Percentiles rank a stretch among this genome's conserved stretches.
Evolutionary conservation across 2,329 filamentous ascomycete species (phyloP).

Genomic region (Ophiosphaerella korrae): DNA sequence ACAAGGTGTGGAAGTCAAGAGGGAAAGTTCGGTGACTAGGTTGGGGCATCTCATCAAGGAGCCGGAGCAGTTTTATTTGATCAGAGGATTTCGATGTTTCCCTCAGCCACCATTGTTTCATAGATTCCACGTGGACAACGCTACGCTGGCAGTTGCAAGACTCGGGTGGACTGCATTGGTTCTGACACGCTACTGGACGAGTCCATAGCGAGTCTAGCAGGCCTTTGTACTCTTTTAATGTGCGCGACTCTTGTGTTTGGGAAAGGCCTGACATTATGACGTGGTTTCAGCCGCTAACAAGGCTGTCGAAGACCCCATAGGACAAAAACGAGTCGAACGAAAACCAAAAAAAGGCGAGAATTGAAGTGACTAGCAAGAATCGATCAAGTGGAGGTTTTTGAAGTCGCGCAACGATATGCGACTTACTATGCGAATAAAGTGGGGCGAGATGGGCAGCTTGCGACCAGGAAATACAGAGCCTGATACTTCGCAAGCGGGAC

Average conservation of each 20-base stretch:
- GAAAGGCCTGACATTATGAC: constrained; percentile 1
- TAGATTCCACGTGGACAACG: constrained; percentile 10
- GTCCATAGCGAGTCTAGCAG: constrained; percentile 12
- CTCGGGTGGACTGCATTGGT: constrained; percentile 1
- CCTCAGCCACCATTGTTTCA: constrained; percentile 12
- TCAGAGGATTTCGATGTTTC: not conserved
- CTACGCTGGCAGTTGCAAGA: constrained; percentile 8
- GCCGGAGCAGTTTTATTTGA: constrained; percentile 2
- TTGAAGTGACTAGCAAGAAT: not conserved
- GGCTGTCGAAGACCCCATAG: constrained; percentile 3
- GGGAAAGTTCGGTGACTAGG: not conserved
- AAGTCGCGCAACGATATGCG: not conserved
- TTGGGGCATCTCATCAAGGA: constrained; percentile 3
- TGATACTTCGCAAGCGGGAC: not conserved
- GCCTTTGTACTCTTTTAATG: constrained; percentile 1
- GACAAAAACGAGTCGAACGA: not conserved
- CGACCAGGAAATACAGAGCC: not conserved
- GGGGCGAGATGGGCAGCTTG: not conserved
- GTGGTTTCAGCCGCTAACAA: constrained; percentile 9
- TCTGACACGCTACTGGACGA: constrained; percentile 8
- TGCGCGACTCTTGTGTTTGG: not conserved
- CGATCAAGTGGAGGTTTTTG: not conserved
- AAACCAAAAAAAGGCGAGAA: no score
- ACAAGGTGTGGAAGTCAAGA: constrained; percentile 3
- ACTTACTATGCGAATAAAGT: not conserved